Evolutionary conservation across 768 basidiomycete genomes (phyloP).

Genomic region (Phlebiopsis flavidoalba): DNA sequence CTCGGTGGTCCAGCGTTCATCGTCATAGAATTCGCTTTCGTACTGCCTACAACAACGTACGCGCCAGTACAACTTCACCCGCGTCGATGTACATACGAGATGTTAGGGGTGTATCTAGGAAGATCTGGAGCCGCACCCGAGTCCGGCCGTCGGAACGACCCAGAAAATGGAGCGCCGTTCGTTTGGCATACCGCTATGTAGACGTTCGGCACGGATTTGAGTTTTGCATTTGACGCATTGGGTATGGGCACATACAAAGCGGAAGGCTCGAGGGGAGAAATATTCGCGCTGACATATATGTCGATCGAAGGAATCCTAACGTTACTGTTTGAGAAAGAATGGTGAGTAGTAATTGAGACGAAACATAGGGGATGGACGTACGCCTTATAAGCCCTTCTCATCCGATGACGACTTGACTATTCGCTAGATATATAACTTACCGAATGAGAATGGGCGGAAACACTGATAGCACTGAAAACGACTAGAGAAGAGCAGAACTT

Average conservation of each 20-base stretch:
- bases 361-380: conserved; percentile 33
- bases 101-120: conserved; percentile 57
- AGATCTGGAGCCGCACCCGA: conserved; percentile 54
- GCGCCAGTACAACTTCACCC: conserved; percentile 68
- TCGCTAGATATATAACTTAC: conserved; percentile 90
- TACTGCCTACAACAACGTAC: conserved; percentile 74
- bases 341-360: neutral
- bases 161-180: conserved; percentile 84
- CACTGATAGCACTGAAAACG: conserved; percentile 82
- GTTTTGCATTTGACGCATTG: neutral
- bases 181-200: conserved; percentile 65
- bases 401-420: conserved; percentile 86
- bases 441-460: conserved; percentile 87
- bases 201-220: neutral
- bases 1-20: conserved; percentile 82
- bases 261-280: conserved; percentile 79
- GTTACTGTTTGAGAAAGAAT: conserved; percentile 48
- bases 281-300: conserved; percentile 72
- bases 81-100: conserved; percentile 81
- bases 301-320: conserved; percentile 93
- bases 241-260: conserved; percentile 48
- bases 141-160: conserved; percentile 58
- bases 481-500: conserved; percentile 40
- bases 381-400: conserved; percentile 78
- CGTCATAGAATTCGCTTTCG: conserved; percentile 84